Evolutionary conservation across 257 asterid species (phyloP).

Genomic region (Apocynum venetum): DNA sequence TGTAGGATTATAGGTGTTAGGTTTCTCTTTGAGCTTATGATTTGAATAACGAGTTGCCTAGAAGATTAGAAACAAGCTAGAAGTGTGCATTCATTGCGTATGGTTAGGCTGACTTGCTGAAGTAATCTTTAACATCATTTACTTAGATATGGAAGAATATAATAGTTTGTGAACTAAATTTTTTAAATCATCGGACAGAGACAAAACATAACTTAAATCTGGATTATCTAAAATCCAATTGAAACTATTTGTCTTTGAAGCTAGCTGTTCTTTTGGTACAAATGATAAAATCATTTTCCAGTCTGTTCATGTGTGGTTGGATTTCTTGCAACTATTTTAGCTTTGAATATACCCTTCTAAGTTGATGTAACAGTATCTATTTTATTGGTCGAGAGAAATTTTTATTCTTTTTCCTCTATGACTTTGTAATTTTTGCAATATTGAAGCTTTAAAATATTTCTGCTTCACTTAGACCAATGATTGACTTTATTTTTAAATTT

Average conservation of each 20-base stretch:
- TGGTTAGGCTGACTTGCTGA: background rate
- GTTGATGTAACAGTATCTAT: background rate
- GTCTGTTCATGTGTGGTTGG: background rate
- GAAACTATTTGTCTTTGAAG: background rate
- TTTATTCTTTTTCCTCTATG: background rate
- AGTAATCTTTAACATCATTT: background rate
- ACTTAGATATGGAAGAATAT: background rate
- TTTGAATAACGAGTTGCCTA: background rate
- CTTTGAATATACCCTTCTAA: background rate
- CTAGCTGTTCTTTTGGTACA: background rate
- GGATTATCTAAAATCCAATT: background rate
- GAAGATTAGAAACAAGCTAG: background rate
- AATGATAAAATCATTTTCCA: background rate
- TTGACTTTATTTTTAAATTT: too few relatives aligned
- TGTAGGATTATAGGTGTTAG: background rate
- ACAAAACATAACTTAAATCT: background rate
- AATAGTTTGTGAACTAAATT: background rate
- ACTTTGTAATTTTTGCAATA: background rate
- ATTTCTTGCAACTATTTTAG: background rate
- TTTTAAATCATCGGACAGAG: background rate
- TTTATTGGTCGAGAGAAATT: too few relatives aligned
- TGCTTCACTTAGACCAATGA: too few relatives aligned
- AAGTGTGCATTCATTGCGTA: background rate
- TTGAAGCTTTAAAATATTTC: background rate
- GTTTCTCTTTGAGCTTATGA: background rate